A percentile compares a stretch with the other conserved stretches of the same genome.
These are phyloP conservation scores for Zopfochytrium polystomum DNA, from an alignment of 371 early-diverging fungal species.

Conservation along the genomic window DNA sequence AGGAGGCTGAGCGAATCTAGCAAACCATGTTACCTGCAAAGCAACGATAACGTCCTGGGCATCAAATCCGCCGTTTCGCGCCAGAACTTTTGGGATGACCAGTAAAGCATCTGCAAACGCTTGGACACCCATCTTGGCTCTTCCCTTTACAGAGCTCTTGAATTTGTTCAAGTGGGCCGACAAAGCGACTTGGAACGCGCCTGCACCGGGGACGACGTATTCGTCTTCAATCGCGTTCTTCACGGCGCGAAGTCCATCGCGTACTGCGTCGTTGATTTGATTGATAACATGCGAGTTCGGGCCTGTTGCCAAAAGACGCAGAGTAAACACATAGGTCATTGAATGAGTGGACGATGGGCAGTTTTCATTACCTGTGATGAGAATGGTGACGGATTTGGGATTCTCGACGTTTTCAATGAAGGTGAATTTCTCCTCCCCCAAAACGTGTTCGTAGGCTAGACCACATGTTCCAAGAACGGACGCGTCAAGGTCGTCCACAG, in stretches of 20 bases:
- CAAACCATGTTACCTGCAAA: no score
- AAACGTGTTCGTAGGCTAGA: constrained; percentile 90
- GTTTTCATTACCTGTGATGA: constrained; percentile 88
- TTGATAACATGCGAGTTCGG: constrained; percentile 93
- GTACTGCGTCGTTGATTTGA: constrained; percentile 96
- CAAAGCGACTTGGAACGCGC: constrained; percentile 91
- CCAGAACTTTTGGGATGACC: constrained; percentile 94
- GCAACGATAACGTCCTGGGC: constrained; percentile 94
- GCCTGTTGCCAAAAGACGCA: constrained; percentile 44
- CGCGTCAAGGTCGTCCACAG: constrained; percentile 90
- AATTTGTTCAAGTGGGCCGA: constrained; percentile 77
- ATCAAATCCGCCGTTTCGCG: constrained; percentile 95
- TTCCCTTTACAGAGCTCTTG: constrained; percentile 88
- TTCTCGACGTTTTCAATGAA: constrained; percentile 97
- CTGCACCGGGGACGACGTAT: constrained; percentile 92
- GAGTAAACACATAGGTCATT: no score
- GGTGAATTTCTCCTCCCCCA: constrained; percentile 99
- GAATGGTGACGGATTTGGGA: constrained; percentile 89
- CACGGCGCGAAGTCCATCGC: constrained; percentile 97
- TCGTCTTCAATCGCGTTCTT: constrained; percentile 96
- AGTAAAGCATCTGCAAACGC: constrained; percentile 96
- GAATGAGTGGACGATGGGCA: no score
- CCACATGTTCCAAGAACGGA: constrained; percentile 93
- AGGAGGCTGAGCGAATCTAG: no score
- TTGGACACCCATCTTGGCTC: constrained; percentile 93